These are phyloP conservation scores for Chytriomyces sp. DNA, from an alignment of 192 early-diverging fungal genomes.

Conservation along the genomic window DNA sequence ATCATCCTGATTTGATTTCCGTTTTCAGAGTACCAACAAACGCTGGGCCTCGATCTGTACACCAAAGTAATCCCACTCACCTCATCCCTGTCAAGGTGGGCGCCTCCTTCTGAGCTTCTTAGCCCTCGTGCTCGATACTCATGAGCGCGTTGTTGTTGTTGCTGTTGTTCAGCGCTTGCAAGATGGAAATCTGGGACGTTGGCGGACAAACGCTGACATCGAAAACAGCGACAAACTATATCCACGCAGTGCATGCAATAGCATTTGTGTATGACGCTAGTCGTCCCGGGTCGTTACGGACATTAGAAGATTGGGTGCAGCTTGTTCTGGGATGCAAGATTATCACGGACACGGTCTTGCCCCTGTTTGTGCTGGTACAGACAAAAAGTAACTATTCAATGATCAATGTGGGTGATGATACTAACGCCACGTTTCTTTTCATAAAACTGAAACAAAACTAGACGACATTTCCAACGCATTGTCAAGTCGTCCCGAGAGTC, in stretches of 20 bases:
- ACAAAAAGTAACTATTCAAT: conserved; percentile 32
- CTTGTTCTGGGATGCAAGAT: conserved; percentile 18
- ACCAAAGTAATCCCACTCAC: conserved; percentile 15
- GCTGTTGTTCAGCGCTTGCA: not conserved
- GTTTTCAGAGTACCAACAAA: conserved; percentile 33
- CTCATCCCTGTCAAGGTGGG: not conserved
- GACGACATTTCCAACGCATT: not conserved
- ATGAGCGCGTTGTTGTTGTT: not conserved
- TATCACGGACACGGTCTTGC: conserved; percentile 28
- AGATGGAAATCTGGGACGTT: conserved; percentile 40
- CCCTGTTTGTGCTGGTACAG: conserved; percentile 26
- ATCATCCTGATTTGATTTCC: not conserved
- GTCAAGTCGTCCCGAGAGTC: conserved; percentile 26
- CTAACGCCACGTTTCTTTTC: not conserved
- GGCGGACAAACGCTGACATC: conserved; percentile 40
- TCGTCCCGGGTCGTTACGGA: conserved; percentile 36
- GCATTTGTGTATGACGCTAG: conserved; percentile 41
- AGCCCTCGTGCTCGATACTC: not conserved
- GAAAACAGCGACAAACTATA: conserved; percentile 32
- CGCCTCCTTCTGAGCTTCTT: not conserved
- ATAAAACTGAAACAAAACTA: not conserved
- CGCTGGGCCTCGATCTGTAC: conserved; percentile 37
- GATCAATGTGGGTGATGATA: not conserved
- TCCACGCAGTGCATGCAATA: conserved; percentile 28
- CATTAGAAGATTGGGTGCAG: conserved; percentile 38